Evolutionary conservation across 306 rosid species (phyloP).

Genomic region (Cicer pinnatifidum): DNA sequence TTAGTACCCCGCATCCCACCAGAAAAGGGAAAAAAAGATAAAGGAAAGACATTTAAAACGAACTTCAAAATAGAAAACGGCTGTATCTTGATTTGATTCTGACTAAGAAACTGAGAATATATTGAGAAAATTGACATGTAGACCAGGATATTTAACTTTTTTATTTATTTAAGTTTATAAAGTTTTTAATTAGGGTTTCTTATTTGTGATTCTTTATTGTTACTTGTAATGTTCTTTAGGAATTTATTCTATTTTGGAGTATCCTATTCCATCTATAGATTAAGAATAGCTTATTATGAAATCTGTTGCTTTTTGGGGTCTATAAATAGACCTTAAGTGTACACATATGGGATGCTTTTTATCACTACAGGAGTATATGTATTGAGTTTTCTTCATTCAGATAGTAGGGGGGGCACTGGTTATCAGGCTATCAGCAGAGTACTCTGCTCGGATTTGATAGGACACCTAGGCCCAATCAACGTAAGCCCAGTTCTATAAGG

Average conservation of each 20-base stretch:
- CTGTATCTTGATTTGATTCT: conserved; percentile 41
- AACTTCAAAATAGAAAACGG: conserved; percentile 19
- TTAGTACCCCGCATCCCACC: background rate
- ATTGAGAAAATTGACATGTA: background rate
- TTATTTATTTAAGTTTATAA: background rate
- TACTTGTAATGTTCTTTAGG: conserved; percentile 21
- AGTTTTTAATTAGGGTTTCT: background rate
- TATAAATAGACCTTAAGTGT: conserved; percentile 5
- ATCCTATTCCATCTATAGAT: conserved; percentile 6
- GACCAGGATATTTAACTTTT: background rate
- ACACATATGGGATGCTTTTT: conserved; percentile 4
- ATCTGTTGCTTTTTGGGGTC: background rate
- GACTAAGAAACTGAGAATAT: conserved; percentile 30
- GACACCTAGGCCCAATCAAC: no score
- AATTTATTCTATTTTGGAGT: conserved; percentile 16
- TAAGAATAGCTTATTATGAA: background rate
- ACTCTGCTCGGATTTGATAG: background rate
- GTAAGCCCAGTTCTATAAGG: no score
- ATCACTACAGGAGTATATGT: background rate
- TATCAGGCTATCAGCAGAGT: conserved; percentile 26
- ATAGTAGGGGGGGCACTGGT: background rate
- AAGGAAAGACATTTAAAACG: conserved; percentile 28
- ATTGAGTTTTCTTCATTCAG: conserved; percentile 7
- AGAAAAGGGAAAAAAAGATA: background rate
- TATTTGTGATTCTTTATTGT: background rate